Conservation (phyloP, 148 eudicot genomes). For the Suaeda aralocaspica region DNA sequence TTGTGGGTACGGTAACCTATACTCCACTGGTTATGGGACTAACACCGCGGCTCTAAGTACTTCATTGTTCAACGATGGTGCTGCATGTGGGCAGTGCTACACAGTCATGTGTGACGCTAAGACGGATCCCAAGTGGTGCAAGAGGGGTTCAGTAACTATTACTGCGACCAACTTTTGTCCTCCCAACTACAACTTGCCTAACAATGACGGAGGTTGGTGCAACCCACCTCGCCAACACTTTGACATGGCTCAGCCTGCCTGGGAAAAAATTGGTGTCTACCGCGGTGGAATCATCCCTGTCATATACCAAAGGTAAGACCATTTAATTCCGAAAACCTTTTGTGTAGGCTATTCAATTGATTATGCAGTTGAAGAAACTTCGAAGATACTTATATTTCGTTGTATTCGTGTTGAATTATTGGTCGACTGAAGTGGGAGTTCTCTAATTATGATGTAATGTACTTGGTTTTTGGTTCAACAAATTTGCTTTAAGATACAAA, state of each 20-base stretch:
- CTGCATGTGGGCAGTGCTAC: conserved; percentile 79
- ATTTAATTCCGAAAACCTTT: background rate
- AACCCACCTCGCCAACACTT: conserved; percentile 91
- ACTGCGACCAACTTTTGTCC: conserved; percentile 95
- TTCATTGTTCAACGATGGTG: conserved; percentile 79
- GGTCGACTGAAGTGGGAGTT: background rate
- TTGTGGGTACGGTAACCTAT: conserved; percentile 89
- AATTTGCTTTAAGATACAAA: too few species aligned
- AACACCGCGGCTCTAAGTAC: conserved; percentile 85
- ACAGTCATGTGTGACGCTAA: conserved; percentile 59
- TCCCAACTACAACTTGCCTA: conserved; percentile 62
- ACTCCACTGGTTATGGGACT: conserved; percentile 60
- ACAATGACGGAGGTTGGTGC: conserved; percentile 81
- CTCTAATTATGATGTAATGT: background rate
- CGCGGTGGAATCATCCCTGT: conserved; percentile 87
- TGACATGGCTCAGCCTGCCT: conserved; percentile 94
- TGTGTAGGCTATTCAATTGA: background rate
- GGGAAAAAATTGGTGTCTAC: conserved; percentile 84
- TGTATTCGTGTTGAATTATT: background rate
- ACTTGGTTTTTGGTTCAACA: background rate
- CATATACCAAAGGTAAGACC: conserved; percentile 56
- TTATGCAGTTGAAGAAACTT: background rate
- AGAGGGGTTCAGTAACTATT: conserved; percentile 56
- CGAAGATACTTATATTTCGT: background rate
- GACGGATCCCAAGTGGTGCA: conserved; percentile 54